Percentiles rank a stretch among this genome's conserved stretches.
Conservation (phyloP, 2,329 filamentous ascomycete genomes). For the Didymella pinodella region DNA sequence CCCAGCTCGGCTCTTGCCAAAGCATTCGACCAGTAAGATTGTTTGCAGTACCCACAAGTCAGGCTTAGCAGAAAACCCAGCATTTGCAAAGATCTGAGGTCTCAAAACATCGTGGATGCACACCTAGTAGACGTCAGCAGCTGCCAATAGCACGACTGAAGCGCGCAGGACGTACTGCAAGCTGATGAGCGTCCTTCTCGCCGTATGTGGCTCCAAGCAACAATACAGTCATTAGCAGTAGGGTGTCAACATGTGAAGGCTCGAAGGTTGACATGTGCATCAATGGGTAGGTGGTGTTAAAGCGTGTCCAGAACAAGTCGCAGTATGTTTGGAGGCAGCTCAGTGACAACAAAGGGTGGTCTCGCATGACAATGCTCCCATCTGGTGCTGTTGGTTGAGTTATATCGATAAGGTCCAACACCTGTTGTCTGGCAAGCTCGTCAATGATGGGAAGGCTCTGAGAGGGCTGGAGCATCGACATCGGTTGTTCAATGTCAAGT, state of each 20-base stretch:
- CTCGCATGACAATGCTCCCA: conserved; percentile 56
- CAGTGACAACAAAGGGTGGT: conserved; percentile 62
- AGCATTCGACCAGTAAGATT: conserved; percentile 69
- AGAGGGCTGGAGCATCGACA: conserved; percentile 46
- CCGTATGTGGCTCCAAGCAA: conserved; percentile 69
- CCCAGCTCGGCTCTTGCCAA: conserved; percentile 69
- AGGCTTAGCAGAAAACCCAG: conserved; percentile 65
- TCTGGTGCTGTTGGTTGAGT: conserved; percentile 60
- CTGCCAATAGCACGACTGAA: neutral
- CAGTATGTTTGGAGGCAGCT: conserved; percentile 63
- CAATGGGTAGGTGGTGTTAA: conserved; percentile 68
- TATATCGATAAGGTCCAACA: conserved; percentile 62
- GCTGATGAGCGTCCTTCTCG: conserved; percentile 65
- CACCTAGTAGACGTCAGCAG: conserved; percentile 43
- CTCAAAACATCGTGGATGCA: conserved; percentile 68
- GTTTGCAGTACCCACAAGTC: conserved; percentile 69
- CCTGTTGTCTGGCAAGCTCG: conserved; percentile 51
- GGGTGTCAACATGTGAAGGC: conserved; percentile 58
- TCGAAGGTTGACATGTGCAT: conserved; percentile 67
- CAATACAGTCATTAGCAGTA: conserved; percentile 64
- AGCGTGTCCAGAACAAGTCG: conserved; percentile 67
- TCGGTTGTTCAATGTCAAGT: conserved; percentile 43
- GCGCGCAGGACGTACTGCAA: conserved; percentile 55
- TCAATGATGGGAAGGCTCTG: conserved; percentile 50
- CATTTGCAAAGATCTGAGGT: conserved; percentile 66